These are phyloP conservation scores for Arthrobotrys musiformis DNA, from an alignment of 2,329 filamentous ascomycete genomes.

Conservation along the genomic window DNA sequence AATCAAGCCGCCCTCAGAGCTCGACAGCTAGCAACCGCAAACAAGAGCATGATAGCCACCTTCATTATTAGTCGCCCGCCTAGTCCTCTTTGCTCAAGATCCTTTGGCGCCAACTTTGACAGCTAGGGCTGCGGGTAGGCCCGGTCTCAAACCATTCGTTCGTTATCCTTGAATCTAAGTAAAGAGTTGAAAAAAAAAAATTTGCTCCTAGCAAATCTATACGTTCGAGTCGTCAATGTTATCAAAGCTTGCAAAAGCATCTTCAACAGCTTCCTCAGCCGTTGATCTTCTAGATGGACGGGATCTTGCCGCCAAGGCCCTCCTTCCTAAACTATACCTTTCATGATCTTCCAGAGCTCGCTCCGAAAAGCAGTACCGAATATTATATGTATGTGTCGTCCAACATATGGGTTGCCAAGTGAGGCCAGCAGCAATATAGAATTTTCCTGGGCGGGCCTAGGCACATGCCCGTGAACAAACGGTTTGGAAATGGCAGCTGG, in stretches of 20 bases:
- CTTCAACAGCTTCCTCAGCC: slow-evolving; percentile 1
- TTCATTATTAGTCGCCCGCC: slow-evolving; percentile 30
- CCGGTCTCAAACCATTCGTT: not conserved
- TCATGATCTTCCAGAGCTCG: slow-evolving; percentile 41
- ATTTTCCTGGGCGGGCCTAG: slow-evolving; percentile 41
- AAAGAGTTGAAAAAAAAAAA: no score
- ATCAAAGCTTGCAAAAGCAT: not conserved
- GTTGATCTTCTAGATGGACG: slow-evolving; percentile 16
- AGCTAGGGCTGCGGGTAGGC: not conserved
- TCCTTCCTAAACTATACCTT: slow-evolving; percentile 43
- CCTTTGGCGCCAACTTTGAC: slow-evolving; percentile 32
- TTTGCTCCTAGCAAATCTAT: not conserved
- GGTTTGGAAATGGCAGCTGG: slow-evolving; percentile 50
- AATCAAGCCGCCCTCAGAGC: not conserved
- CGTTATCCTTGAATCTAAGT: not conserved
- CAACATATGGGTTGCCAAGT: slow-evolving; percentile 42
- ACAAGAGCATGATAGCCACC: not conserved
- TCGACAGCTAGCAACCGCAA: not conserved
- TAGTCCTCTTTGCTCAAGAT: slow-evolving; percentile 5
- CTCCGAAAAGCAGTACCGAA: slow-evolving; percentile 9
- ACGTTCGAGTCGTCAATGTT: not conserved
- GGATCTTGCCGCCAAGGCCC: slow-evolving; percentile 20
- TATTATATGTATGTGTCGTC: not conserved
- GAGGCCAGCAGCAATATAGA: slow-evolving; percentile 19
- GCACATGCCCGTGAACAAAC: slow-evolving; percentile 36